Base-by-base conservation (phyloP, 164 flowering plant genomes). In the Buxus sempervirens region DNA sequence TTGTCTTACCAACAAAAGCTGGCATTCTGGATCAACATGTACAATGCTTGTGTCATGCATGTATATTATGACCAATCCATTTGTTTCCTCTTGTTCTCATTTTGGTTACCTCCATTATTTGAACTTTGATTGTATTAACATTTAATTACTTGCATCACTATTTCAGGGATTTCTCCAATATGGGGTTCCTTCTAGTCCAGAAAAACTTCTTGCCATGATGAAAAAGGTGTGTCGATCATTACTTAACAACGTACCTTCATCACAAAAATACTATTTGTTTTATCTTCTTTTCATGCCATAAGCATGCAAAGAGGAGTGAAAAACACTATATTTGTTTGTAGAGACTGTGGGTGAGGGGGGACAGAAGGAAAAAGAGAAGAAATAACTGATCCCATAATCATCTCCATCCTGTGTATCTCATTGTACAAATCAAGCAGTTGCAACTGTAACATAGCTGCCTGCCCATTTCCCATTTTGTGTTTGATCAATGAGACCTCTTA, bases 11-110 rank as follows among this genome's bases (percentile, higher is more conserved):
- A 85, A 63, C 97, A 95, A 70, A 95, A 95, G 64, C 76, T 95
- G 27, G 97, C 97, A 20, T 95, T 95, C 70, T 95, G 97, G 98
- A 90, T 90, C 92, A 95, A 95, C 88, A 89, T 89, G 83, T 92
- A 88, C 89, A 92, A 95, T 80, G 97, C 98, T 78, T 95, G 97
- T 71, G 75, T 90, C 75, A 90, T 95, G 97, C 92, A 95, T 88
- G 97, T 91, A 90, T 69, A 78, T 54, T 75, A 58, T 71, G 54
- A 38, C 60, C 42, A 68, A 76, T 10, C 12, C 1, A 38, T 24
- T 68, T 62, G 68, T 36, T 19, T 38, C 1, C 10, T 42, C 18
- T 14, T 54, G 7, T 20, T 45, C 27, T 48, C 9, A 6, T 24
- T 0, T 63, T 58, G 51, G 14, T 57, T 1, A 38, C 10, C 55